Evolutionary conservation across 495 filamentous ascomycete species (phyloP).

Genomic region (Hyaloscypha variabilis): DNA sequence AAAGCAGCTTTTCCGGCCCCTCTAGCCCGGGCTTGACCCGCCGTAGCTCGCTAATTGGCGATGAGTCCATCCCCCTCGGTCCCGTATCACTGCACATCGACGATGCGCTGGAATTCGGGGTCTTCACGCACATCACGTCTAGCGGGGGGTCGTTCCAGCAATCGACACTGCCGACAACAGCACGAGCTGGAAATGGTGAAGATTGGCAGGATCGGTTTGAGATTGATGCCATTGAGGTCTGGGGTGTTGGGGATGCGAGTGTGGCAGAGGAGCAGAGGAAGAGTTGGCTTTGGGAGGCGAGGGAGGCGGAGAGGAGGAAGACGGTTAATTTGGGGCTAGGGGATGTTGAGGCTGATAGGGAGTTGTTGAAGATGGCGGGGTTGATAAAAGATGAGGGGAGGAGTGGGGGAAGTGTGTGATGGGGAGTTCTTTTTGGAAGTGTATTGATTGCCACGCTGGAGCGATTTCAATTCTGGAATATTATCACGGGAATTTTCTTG

Average conservation of each 20-base stretch:
- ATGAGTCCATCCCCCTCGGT: conserved; percentile 6
- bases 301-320: conserved; percentile 13
- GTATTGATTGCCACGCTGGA: not conserved
- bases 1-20: conserved; percentile 3
- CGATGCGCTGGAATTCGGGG: conserved; percentile 13
- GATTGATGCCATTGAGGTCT: conserved; percentile 17
- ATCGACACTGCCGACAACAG: not conserved
- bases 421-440: not conserved
- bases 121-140: conserved; percentile 14
- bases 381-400: conserved; percentile 5
- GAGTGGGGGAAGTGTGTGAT: conserved; percentile 7
- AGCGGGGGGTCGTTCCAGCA: not conserved
- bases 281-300: conserved; percentile 6
- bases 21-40: conserved; percentile 10
- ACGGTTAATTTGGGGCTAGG: conserved; percentile 1
- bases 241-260: conserved; percentile 13
- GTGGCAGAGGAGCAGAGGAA: conserved; percentile 13
- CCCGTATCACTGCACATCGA: conserved; percentile 12
- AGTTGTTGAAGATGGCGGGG: conserved; percentile 15
- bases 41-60: conserved; percentile 12
- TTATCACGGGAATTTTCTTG: not conserved
- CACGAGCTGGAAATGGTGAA: conserved; percentile 2
- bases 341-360: conserved; percentile 6
- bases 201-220: conserved; percentile 17
- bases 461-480: not conserved